Evolutionary conservation across 2,329 filamentous ascomycete genomes (phyloP), one percentile per base, ranked within the genome.

Genomic region (Curvularia eragrostidis): DNA sequence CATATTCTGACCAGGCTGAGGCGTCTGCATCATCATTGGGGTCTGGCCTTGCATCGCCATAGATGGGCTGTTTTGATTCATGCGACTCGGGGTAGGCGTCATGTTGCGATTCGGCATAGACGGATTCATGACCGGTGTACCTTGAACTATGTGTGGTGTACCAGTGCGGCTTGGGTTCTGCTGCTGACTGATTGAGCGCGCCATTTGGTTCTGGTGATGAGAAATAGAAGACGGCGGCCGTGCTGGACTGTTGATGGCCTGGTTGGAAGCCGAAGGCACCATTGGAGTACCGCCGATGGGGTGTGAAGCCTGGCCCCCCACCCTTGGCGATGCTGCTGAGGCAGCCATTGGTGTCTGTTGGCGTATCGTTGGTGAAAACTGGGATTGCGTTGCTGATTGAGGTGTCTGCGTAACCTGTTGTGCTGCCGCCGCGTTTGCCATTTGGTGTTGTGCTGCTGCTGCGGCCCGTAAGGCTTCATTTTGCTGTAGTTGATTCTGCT

Each of bases 301-400:
- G 48, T 77, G 74, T n/a, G 69, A 66, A 18, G 61, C 60, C 47
- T 74, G 73, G 6, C 67, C 65, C 21, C 71, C 66, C 42, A 79
- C 71, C 59, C 78, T 65, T 5, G 74, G 78, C 1, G 81, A 81
- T 9, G 78, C 79, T n/a, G 79, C 71, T 26, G 59, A 57, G 34
- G 76, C 64, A 7, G 68, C 75, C 74, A 81, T 78, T 13, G 80
- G 80, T 8, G 81, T 82, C 51, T 79, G 78, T 49, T 82, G 78
- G 30, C 78, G 72, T 8, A 79, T 71, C 32, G 80, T 73, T 2
- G 91, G 90, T n/a, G 90, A 87, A 1, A 86, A 87, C 3, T 85
- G 83, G 15, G 85, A 80, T 68, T 90, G 87, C 1, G 72, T 74
- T n/a, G 71, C 70, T 1, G 86, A 84, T 7, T 86, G 83, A 63